Evolutionary conservation across 2,329 filamentous ascomycete genomes (phyloP), one percentile per base, ranked within the genome.

Genomic region (Penicillium nordicum): DNA sequence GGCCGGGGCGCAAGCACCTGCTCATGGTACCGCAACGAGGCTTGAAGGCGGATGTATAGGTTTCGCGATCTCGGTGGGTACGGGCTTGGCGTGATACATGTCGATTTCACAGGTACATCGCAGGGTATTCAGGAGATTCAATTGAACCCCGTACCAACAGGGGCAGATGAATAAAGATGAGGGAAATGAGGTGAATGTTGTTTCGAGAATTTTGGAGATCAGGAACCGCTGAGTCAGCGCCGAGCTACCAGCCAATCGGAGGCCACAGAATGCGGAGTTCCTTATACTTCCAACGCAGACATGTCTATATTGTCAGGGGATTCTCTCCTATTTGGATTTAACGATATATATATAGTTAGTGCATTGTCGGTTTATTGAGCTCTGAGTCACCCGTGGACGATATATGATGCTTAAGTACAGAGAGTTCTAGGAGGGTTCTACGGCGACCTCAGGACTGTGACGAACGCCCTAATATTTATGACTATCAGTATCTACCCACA

Each of bases 21-120:
- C 69, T 73, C 75, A 77, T 77, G 75, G 74, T 74, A 74, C 72
- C 69, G 67, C 60, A 54, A 34, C 44, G 44, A 64, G 61, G 55
- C 50, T 62, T 60, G 57, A 64, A 55, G 66, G 62, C 63, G 61
- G 50, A 59, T 61, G 64, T 60, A 63, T 66, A 62, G 58, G 57
- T 61, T 67, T 68, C 63, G 65, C 66, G 62, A 67, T 62, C 59
- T 69, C 67, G 66, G 63, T 62, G 60, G 55, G 59, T 47, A 59
- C 58, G 47, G 36, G 58, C 59, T 41, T 57, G 59, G 51, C 47
- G 46, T 62, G 56, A 62, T 58, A 61, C 69, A 72, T 71, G 55
- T 64, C 67, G 66, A 57, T 53, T 66, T 66, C 64, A 65, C 44
- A 56, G 46, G 16, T 21, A 46, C 61, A 64, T 63, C 21, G 53